Evolutionary conservation across 768 basidiomycete genomes (phyloP), one percentile per base, ranked within the genome.

Genomic region (Lentinus tigrinus): DNA sequence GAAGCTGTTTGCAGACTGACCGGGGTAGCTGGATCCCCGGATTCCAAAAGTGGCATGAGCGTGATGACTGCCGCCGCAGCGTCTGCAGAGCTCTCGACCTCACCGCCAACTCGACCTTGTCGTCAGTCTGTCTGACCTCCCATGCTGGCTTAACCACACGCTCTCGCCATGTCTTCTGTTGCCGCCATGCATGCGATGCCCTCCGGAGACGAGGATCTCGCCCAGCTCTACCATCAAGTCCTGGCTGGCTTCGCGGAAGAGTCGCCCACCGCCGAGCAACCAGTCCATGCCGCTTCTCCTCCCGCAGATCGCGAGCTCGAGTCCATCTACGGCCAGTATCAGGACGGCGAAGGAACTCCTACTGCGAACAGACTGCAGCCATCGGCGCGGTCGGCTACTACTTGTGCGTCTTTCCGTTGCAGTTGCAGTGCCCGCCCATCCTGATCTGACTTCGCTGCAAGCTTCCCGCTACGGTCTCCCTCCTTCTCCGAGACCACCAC

Each of bases 181-280:
- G 72, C 74, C 21, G 57, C 73, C 40, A 69, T 72, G 60, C 76
- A 66, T 61, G 68, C 71, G 27, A 71, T 72, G 34, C 75, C 75
- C 7, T 82, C 85, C 3, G 81, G 81, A 38, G 89, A 90, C 60
- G 84, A 85, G 65, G 88, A 90, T 67, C 78, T 91, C 4, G 85
- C 89, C 63, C 78, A 80, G 56, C 80, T 91, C 43, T 91, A 90
- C 71, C 82, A 89, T 61, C 85, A 89, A 69, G 88, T 91, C 21
- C 85, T 86, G 76, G 82, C 82, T 44, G 82, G 81, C 27, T 91
- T 88, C 64, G 72, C 78, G 28, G 84, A 87, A 50, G 79, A 81
- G 64, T 71, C 79, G 0, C 70, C 73, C 27, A 61, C 71, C 26
- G 57, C 63, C 16, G 65, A 59, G 38, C 66, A 46, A 47, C 46